Evolutionary conservation across 768 basidiomycete species (phyloP).

Genomic region (Suillus clintonianus): DNA sequence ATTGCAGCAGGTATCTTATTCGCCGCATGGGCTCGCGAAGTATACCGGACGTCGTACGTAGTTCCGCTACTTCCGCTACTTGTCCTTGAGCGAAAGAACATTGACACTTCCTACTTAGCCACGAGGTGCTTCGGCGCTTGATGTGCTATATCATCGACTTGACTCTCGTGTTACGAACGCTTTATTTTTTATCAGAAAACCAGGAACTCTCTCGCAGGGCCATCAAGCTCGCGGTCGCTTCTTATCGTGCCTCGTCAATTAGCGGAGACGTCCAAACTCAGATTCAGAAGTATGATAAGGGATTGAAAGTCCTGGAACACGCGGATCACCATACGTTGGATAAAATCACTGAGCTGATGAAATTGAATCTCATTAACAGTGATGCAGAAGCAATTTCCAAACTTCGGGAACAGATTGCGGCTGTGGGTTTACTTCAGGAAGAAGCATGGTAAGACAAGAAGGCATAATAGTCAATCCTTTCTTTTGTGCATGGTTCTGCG

Average conservation of each 20-base stretch:
- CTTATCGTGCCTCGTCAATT: neutral
- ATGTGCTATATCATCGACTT: conserved; percentile 29
- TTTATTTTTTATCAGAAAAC: conserved; percentile 8
- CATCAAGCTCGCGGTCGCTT: neutral
- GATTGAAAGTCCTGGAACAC: neutral
- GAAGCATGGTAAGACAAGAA: neutral
- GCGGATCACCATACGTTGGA: neutral
- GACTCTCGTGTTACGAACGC: conserved; percentile 22
- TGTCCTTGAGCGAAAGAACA: neutral
- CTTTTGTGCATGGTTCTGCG: neutral
- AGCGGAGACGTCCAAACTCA: neutral
- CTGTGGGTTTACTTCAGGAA: neutral
- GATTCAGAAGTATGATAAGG: neutral
- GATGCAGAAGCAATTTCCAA: neutral
- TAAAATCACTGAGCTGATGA: neutral
- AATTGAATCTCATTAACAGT: neutral
- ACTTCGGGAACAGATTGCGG: neutral
- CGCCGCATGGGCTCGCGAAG: neutral
- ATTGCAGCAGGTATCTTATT: neutral
- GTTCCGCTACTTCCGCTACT: neutral
- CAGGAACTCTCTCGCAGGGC: neutral
- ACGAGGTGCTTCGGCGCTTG: conserved; percentile 12
- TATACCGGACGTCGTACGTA: neutral
- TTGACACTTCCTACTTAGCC: neutral
- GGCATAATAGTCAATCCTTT: neutral